These are phyloP conservation scores for Bauhinia variegata DNA, from an alignment of 306 rosid genomes.

Conservation along the genomic window DNA sequence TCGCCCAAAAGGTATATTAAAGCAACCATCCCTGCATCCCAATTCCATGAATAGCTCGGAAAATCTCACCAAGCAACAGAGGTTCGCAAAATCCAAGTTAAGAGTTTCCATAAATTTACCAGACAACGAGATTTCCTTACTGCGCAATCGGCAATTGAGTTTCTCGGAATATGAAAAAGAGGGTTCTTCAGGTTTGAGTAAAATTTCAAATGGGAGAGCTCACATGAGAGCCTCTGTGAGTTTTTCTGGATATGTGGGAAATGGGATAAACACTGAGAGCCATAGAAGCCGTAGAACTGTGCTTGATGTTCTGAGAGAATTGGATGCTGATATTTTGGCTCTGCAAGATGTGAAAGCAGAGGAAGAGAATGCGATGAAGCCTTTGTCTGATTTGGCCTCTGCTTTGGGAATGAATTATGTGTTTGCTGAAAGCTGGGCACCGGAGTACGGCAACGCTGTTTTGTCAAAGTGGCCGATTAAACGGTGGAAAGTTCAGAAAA, in stretches of 20 bases:
- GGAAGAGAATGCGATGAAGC: slow-evolving; percentile 92
- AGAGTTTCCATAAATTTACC: slow-evolving; percentile 92
- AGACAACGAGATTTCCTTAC: slow-evolving; percentile 82
- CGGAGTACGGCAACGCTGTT: slow-evolving; percentile 90
- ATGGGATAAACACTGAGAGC: slow-evolving; percentile 27
- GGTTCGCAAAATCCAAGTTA: slow-evolving; percentile 52
- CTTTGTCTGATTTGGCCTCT: slow-evolving; percentile 82
- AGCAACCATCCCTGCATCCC: slow-evolving; percentile 61
- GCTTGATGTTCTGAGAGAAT: slow-evolving; percentile 76
- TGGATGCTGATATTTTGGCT: slow-evolving; percentile 84
- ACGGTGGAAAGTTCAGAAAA: slow-evolving; percentile 60
- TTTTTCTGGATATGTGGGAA: slow-evolving; percentile 10
- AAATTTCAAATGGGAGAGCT: slow-evolving; percentile 39
- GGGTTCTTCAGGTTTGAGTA: slow-evolving; percentile 8
- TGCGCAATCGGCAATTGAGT: slow-evolving; percentile 62
- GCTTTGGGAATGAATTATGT: slow-evolving; percentile 83
- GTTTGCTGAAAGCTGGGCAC: slow-evolving; percentile 99
- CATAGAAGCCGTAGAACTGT: slow-evolving; percentile 52
- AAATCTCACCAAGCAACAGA: slow-evolving; percentile 41
- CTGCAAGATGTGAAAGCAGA: slow-evolving; percentile 96
- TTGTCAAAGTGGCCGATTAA: slow-evolving; percentile 92
- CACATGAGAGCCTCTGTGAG: slow-evolving; percentile 38
- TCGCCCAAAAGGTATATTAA: slow-evolving; percentile 73
- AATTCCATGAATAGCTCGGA: slow-evolving; percentile 39
- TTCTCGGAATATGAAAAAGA: slow-evolving; percentile 59